Evolutionary conservation across 257 asterid genomes (phyloP), one percentile per base, ranked within the genome.

Genomic region (Gentiana macrophylla): DNA sequence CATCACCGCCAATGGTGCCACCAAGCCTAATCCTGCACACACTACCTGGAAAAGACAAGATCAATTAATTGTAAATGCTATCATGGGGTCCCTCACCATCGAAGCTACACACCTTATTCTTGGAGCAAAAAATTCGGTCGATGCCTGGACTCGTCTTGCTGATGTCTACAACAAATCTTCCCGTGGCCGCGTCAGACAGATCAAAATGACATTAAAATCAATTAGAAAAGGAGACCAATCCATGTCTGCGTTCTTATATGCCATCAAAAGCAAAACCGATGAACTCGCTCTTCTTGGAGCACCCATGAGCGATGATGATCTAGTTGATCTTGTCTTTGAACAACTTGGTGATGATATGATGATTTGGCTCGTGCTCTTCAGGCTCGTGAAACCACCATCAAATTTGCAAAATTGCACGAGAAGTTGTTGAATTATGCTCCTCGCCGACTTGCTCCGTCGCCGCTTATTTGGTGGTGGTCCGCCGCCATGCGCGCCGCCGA

Each of bases 341-440:
- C 61, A 65, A 1, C 65, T 58, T 3, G 60, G 53, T 36, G 34
- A n/a, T 7, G 2, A 51, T 1, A 52, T 43, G 50, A 53, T 35
- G 8, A 8, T 7, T 0, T 35, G 53, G 1, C 1, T 11, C 15
- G 35, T 9, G 15, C 51, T 1, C 2, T 56, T 0, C 36, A 24
- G 6, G 61, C 8, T 2, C 51, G 61, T 0, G 51, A 56, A 1
- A 41, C 15, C 3, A 3, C 50, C 51, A 56, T 56, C 3, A 0
- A 37, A 1, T 56, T 56, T 24, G 61, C 24, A 3, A 37, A 38
- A 8, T 15, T 56, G 4, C 6, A 6, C 44, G 50, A 56, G 11
- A 43, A 41, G 11, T 15, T 56, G 13, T 0, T 56, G 1, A 45
- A 56, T 1, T 5, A 8, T 41, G n/a, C 5, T 38, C 8, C 44